Percentiles rank a stretch among this genome's conserved stretches.
Evolutionary conservation across 2,329 filamentous ascomycete genomes (phyloP).

Genomic region (Diaporthe sp.): DNA sequence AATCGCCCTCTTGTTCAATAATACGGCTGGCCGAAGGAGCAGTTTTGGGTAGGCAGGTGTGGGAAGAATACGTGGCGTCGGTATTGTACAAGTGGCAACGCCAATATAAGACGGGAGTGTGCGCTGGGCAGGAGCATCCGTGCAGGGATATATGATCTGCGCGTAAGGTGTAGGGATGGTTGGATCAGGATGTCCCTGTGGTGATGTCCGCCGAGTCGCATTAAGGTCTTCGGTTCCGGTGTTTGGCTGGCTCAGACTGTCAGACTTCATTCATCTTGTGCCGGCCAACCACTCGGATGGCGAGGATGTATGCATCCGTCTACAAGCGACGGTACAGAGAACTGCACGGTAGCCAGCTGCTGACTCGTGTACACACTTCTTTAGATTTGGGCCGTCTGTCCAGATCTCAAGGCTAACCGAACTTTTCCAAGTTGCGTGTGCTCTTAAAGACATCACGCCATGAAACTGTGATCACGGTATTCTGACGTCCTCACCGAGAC

Average conservation of each 20-base stretch:
- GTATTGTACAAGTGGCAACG: slow-evolving; percentile 9
- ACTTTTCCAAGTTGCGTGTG: background rate
- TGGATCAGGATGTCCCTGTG: background rate
- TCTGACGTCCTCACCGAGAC: background rate
- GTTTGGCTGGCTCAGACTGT: slow-evolving; percentile 4
- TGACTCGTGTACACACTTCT: slow-evolving; percentile 6
- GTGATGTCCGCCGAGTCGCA: slow-evolving; percentile 12
- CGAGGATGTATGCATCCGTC: slow-evolving; percentile 13
- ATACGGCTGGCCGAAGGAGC: background rate
- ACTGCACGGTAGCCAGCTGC: background rate
- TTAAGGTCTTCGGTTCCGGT: background rate
- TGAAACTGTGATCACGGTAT: slow-evolving; percentile 4
- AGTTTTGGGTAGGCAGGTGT: background rate
- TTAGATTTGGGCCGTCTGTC: background rate
- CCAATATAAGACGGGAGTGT: background rate
- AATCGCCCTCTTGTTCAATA: background rate
- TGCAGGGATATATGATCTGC: slow-evolving; percentile 30
- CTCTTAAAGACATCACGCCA: background rate
- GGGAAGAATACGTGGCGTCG: background rate
- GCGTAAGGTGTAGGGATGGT: slow-evolving; percentile 1
- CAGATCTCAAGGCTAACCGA: background rate
- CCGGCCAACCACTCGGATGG: background rate
- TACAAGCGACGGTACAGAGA: background rate
- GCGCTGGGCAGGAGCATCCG: slow-evolving; percentile 5
- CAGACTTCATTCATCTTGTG: background rate